Evolutionary conservation across 805 yeast genomes (phyloP).

Genomic region (Metschnikowia arizonensis): DNA sequence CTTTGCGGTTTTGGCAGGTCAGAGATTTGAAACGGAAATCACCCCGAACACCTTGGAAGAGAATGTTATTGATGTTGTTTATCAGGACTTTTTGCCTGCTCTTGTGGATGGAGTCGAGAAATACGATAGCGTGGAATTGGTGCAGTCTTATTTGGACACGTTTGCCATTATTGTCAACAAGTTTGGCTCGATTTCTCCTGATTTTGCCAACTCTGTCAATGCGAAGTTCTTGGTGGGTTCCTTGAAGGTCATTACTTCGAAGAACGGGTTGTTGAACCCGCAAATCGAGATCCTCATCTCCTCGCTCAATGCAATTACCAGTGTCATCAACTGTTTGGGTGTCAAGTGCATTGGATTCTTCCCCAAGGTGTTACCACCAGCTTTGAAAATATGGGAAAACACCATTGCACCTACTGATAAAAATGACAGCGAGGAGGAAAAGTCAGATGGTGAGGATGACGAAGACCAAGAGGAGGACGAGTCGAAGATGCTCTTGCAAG

Average conservation of each 20-base stretch:
- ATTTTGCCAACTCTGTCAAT: constrained; percentile 36
- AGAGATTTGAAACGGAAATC: constrained; percentile 68
- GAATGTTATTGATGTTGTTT: constrained; percentile 46
- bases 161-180: constrained; percentile 58
- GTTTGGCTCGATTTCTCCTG: constrained; percentile 42
- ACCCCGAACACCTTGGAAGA: constrained; percentile 40
- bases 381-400: constrained; percentile 54
- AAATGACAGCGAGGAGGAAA: constrained; percentile 25
- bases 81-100: constrained; percentile 47
- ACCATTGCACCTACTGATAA: constrained; percentile 18
- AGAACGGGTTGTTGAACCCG: constrained; percentile 50
- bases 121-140: constrained; percentile 44
- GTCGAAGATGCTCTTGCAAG: constrained; percentile 48
- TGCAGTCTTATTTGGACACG: constrained; percentile 69
- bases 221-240: constrained; percentile 45
- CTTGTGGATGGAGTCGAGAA: constrained; percentile 39
- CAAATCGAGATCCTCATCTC: constrained; percentile 67
- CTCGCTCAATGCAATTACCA: constrained; percentile 67
- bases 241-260: constrained; percentile 46
- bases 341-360: constrained; percentile 81
- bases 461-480: constrained; percentile 24
- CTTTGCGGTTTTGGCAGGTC: constrained; percentile 56
- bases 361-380: constrained; percentile 78
- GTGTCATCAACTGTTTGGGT: constrained; percentile 70
- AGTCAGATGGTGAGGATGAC: constrained; percentile 6